Percentiles rank a stretch among this genome's conserved stretches.
phyloP scores from a whole-genome alignment of 805 yeast species.

The Candida easanensis region DNA sequence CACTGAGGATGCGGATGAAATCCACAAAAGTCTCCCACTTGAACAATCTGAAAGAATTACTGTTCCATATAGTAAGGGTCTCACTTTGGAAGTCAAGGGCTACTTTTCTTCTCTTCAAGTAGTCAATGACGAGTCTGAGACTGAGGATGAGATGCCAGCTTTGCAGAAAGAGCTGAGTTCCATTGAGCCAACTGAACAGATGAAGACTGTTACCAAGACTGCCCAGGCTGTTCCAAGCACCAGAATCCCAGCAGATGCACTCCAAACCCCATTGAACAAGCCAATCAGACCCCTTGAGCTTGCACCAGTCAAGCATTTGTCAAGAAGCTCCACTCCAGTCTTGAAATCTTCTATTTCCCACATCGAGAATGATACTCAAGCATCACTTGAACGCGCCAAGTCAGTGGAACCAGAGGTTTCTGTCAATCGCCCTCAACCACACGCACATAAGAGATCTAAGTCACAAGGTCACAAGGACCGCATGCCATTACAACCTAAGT shows the following conservation, averaged over 20 bases:
- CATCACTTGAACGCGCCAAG: slow-evolving; percentile 9
- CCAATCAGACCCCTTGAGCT: slow-evolving; percentile 6
- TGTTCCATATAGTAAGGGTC: slow-evolving; percentile 60
- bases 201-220: slow-evolving; percentile 6
- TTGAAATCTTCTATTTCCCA: slow-evolving; percentile 8
- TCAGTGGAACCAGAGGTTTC: slow-evolving; percentile 12
- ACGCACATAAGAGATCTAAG: slow-evolving; percentile 11
- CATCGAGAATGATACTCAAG: not conserved
- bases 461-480: slow-evolving; percentile 8
- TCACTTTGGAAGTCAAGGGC: slow-evolving; percentile 71
- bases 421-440: not conserved
- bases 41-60: slow-evolving; percentile 59
- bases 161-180: slow-evolving; percentile 20
- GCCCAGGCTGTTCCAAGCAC: not conserved
- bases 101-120: slow-evolving; percentile 52
- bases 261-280: slow-evolving; percentile 10
- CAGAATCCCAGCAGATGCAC: not conserved
- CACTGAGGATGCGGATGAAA: slow-evolving; percentile 16
- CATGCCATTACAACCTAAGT: slow-evolving; percentile 16
- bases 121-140: slow-evolving; percentile 39
- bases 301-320: slow-evolving; percentile 13
- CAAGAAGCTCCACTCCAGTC: slow-evolving; percentile 14
- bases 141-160: slow-evolving; percentile 35
- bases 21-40: slow-evolving; percentile 44
- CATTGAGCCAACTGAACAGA: slow-evolving; percentile 17